phyloP scores from a whole-genome alignment of 2,329 filamentous ascomycete species.

The Hypomyces rosellus region DNA sequence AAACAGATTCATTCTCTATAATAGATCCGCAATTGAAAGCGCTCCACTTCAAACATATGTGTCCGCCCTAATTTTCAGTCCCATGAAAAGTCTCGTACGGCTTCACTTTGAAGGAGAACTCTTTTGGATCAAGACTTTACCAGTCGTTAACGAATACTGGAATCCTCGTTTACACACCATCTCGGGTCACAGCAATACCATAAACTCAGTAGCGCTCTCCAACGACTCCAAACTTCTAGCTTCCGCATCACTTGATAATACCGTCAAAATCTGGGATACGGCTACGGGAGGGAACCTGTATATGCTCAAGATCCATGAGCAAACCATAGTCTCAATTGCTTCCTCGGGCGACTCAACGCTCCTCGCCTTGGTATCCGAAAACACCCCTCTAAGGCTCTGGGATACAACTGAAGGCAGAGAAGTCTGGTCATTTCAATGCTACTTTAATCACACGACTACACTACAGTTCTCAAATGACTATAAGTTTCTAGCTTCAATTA shows the following conservation, averaged over 20 bases:
- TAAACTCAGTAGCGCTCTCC: too few species aligned
- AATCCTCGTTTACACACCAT: background rate
- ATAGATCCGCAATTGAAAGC: constrained; percentile 4
- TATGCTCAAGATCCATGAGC: too few species aligned
- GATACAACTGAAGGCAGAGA: too few species aligned
- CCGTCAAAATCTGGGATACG: background rate
- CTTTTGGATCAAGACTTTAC: constrained; percentile 5
- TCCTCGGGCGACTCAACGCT: too few species aligned
- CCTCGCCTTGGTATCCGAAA: too few species aligned
- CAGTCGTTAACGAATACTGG: background rate
- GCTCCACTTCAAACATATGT: constrained; percentile 8
- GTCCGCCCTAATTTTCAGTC: constrained; percentile 9
- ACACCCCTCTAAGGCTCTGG: too few species aligned
- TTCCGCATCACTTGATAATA: too few species aligned
- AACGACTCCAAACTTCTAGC: too few species aligned
- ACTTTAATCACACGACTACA: too few species aligned
- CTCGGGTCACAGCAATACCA: too few species aligned
- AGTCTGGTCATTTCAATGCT: background rate
- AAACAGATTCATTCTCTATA: constrained; percentile 2
- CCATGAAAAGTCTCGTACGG: background rate
- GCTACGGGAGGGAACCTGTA: background rate
- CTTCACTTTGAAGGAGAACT: constrained; percentile 1
- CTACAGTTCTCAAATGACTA: background rate
- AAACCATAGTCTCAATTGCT: too few species aligned
- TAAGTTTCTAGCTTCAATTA: too few species aligned